phyloP scores from a whole-genome alignment of 495 filamentous ascomycete species.

The Pyrenopolyporus hunteri region DNA sequence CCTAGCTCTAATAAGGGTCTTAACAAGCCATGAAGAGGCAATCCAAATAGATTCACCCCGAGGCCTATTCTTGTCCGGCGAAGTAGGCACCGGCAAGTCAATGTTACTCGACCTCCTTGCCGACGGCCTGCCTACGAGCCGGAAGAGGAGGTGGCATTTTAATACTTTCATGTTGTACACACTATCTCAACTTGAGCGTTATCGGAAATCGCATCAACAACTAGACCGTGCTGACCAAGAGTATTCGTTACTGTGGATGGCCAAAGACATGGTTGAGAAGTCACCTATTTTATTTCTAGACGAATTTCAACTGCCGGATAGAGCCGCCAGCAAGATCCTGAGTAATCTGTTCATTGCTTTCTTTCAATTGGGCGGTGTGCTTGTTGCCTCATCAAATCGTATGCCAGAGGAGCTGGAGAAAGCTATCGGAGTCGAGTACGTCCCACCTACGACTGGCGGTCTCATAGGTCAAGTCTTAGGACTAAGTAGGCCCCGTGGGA shows the following conservation, averaged over 20 bases:
- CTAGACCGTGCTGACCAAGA: conserved; percentile 49
- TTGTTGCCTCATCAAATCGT: conserved; percentile 74
- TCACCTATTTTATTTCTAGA: conserved; percentile 75
- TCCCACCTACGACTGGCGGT: conserved; percentile 55
- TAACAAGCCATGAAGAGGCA: conserved; percentile 68
- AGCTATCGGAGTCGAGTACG: conserved; percentile 65
- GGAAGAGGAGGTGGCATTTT: conserved; percentile 75
- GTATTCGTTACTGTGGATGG: conserved; percentile 68
- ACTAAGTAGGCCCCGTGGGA: conserved; percentile 35
- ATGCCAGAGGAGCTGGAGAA: conserved; percentile 76
- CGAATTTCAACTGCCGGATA: conserved; percentile 76
- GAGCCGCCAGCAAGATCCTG: conserved; percentile 70
- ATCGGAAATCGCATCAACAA: conserved; percentile 51
- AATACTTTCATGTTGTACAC: conserved; percentile 77
- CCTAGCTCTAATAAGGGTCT: conserved; percentile 63
- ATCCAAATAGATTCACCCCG: conserved; percentile 65
- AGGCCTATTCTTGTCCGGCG: conserved; percentile 71
- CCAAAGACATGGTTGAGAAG: conserved; percentile 67
- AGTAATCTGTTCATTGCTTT: conserved; percentile 73
- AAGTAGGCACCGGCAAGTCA: conserved; percentile 74
- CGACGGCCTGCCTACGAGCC: conserved; percentile 67
- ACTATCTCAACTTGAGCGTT: conserved; percentile 64
- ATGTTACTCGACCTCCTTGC: conserved; percentile 75
- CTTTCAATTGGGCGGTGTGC: conserved; percentile 74
- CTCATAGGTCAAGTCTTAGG: conserved; percentile 54